Percentiles rank a stretch among this genome's conserved stretches.
Evolutionary conservation across 768 basidiomycete genomes (phyloP).

Genomic region (Calocybe indica): DNA sequence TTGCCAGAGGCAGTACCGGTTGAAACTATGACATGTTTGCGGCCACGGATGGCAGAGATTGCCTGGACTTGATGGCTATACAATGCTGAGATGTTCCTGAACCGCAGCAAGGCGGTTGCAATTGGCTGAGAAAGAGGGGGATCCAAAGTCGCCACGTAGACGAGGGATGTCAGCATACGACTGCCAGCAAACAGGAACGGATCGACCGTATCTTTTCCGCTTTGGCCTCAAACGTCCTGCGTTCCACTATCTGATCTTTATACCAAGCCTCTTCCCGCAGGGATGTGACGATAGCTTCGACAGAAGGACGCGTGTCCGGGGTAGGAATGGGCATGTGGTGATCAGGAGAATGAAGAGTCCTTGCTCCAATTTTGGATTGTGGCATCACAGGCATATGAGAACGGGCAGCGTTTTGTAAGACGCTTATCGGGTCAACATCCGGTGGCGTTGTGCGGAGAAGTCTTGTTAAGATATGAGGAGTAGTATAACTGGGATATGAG

Average conservation of each 20-base stretch:
- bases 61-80: conserved; percentile 73
- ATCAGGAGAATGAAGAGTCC: too few relatives aligned
- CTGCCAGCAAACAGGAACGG: background rate
- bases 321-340: conserved; percentile 25
- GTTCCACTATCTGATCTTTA: conserved; percentile 58
- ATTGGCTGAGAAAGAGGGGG: conserved; percentile 55
- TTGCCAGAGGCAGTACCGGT: conserved; percentile 90
- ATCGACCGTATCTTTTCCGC: conserved; percentile 45
- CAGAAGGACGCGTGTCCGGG: conserved; percentile 48
- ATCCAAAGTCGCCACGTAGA: conserved; percentile 36
- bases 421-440: conserved; percentile 52
- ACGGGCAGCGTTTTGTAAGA: conserved; percentile 62
- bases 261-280: conserved; percentile 60
- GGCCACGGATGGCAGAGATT: conserved; percentile 52
- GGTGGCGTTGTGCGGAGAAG: conserved; percentile 48
- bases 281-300: conserved; percentile 53
- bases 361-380: background rate
- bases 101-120: conserved; percentile 43
- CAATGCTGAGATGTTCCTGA: conserved; percentile 56
- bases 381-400: conserved; percentile 72
- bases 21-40: conserved; percentile 77
- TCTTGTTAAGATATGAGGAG: conserved; percentile 25
- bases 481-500: background rate
- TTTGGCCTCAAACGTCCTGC: conserved; percentile 47
- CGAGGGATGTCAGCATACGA: background rate